Evolutionary conservation across 805 yeast species (phyloP), one percentile per base, ranked within the genome.

Genomic region (Saturnispora quitensis): DNA sequence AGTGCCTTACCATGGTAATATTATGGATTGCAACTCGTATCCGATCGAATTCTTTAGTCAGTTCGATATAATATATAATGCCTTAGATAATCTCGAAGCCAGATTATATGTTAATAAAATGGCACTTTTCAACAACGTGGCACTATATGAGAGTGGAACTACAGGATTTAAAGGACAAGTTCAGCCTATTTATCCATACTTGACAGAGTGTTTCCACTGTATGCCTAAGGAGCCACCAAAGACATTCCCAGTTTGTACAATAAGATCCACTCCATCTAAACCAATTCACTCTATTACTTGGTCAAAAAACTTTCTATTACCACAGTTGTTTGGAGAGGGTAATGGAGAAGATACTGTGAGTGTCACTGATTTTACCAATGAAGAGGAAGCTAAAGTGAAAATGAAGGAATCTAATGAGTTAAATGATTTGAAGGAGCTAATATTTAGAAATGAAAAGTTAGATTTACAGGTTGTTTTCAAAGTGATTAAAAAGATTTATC

Each of bases 231-330:
- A 82, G 36, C 82, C 95, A 0, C 96, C 97, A 5, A 89, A 86
- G 62, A 77, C 93, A 0, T 93, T 81, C 65, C 97, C 99, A 0
- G 97, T 93, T 1, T 93, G 99, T 66, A 93, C 99, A 0, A 93
- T 93, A 53, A 75, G 99, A 56, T 88, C 97, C 5, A 93, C 99
- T 0, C 99, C 99, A 0, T 87, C 96, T 0, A 89, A 86, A 62
- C 97, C 97, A 0, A 84, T 93, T 5, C 99, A 93, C 63, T 89
- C 97, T 66, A 84, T 93, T 25, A 96, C 95, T 1, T 93, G 99
- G 99, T 95, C 97, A 8, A 93, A 93, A 64, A 88, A 86, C 59
- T 95, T 88, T 62, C 68, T 93, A 48, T 89, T 93, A 63, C 75
- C 79, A 24, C 95, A 89, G 62, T 71, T 93, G 36, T 91, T 89